Evolutionary conservation across 139 green algal genomes (phyloP), one percentile per base, ranked within the genome.

Genomic region (Closterium sp.): DNA sequence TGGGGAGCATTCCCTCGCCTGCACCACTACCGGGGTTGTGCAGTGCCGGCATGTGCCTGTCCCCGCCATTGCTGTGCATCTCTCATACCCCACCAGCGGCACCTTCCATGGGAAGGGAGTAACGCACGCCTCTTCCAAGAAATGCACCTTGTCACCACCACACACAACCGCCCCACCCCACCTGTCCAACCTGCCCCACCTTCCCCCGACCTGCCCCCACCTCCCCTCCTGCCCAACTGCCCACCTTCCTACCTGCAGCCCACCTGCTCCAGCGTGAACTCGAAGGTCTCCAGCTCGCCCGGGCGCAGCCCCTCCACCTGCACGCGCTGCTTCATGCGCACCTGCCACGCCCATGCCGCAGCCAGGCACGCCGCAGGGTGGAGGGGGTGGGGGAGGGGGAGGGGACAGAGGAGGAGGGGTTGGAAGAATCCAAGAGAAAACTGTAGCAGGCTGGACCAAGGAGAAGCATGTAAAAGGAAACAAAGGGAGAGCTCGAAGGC

Each of bases 211-310:
- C 0, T 12, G n/a, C 7, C 19, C 30, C 19, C 5, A 31, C 0
- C 81, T 69, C 0, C 43, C 43, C 81, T 33, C 69, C 23, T 7
- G 8, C 28, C 25, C 69, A 4, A 30, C 6, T 33, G 25, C 4
- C 28, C 69, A 7, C 28, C 3, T 4, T 3, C 69, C 30, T 28
- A 19, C 12, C 30, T 7, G 8, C n/a, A 9, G 12, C 88, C 2
- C 86, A 84, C 89, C 86, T 93, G 90, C 28, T 66, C 86, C 28
- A 93, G 87, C 25, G 90, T 92, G 87, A 93, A 87, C 69, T 90
- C 86, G 64, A 93, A 93, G 1, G 28, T 12, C 83, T 91, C 88
- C 25, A 87, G 4, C 30, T 93, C 90, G 30, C 84, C 84, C n/a
- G 90, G 90, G 25, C 90, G 43, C 21, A 88, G 16, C 6, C 90